A percentile compares a stretch with the other conserved stretches of the same genome.
Evolutionary conservation across 2,329 filamentous ascomycete species (phyloP).

Genomic region (Huntiella decipiens): DNA sequence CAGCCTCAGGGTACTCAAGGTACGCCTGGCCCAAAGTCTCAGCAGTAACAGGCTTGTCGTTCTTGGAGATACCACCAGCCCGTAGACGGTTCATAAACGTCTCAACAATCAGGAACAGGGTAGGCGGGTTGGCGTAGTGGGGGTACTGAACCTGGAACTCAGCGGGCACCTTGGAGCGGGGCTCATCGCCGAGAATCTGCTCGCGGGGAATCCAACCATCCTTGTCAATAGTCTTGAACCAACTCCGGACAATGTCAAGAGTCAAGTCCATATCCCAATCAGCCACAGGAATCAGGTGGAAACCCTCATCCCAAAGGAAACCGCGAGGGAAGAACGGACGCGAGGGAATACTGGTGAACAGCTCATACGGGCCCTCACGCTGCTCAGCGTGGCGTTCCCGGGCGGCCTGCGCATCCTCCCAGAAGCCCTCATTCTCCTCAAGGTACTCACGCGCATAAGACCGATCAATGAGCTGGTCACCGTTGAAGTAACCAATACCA

Average conservation of each 20-base stretch:
- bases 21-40: slow-evolving; percentile 11
- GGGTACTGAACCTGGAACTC: slow-evolving; percentile 95
- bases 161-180: slow-evolving; percentile 77
- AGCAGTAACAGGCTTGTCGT: slow-evolving; percentile 3
- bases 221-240: slow-evolving; percentile 90
- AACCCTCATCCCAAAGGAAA: slow-evolving; percentile 96
- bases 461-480: slow-evolving; percentile 70
- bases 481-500: slow-evolving; percentile 89
- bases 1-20: slow-evolving; percentile 29
- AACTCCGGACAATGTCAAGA: slow-evolving; percentile 75
- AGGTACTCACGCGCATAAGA: slow-evolving; percentile 87
- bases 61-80: slow-evolving; percentile 7
- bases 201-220: slow-evolving; percentile 96
- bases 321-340: slow-evolving; percentile 90
- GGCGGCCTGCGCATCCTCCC: slow-evolving; percentile 75
- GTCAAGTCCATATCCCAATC: slow-evolving; percentile 90
- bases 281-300: slow-evolving; percentile 75
- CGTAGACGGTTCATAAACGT: slow-evolving; percentile 64
- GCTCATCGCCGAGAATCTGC: slow-evolving; percentile 82
- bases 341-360: slow-evolving; percentile 83
- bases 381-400: slow-evolving; percentile 47
- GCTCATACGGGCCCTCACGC: slow-evolving; percentile 64
- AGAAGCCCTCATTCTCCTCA: slow-evolving; percentile 88
- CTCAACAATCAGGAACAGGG: slow-evolving; percentile 76
- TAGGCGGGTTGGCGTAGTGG: slow-evolving; percentile 93